These are phyloP conservation scores for Orbilia oligospora DNA, from an alignment of 2,329 filamentous ascomycete species.

Conservation along the genomic window DNA sequence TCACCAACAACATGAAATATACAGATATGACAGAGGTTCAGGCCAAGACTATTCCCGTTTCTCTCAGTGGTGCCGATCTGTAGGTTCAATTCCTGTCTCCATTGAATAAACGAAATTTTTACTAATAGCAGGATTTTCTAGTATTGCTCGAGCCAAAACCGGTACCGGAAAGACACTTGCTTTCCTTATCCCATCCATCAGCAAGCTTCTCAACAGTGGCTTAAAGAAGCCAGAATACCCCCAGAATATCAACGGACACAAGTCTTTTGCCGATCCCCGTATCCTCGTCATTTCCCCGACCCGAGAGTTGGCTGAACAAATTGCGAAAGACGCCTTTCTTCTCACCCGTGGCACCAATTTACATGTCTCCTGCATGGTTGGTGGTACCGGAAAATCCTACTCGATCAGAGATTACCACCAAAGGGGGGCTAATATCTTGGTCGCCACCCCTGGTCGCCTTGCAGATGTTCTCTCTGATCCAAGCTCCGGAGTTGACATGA, in stretches of 20 bases:
- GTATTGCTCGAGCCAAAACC: constrained; percentile 93
- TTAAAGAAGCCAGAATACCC: constrained; percentile 66
- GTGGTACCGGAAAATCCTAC: constrained; percentile 82
- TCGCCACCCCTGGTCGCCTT: constrained; percentile 90
- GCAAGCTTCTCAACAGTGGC: constrained; percentile 69
- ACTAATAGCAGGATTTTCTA: constrained; percentile 66
- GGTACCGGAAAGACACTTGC: constrained; percentile 97
- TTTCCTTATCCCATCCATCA: constrained; percentile 88
- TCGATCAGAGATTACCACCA: constrained; percentile 78
- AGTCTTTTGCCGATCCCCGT: constrained; percentile 73
- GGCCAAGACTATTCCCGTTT: constrained; percentile 82
- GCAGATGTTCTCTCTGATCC: constrained; percentile 83
- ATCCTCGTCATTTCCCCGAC: constrained; percentile 83
- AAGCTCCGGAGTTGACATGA: constrained; percentile 75
- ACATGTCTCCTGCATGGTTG: constrained; percentile 83
- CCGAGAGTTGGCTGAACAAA: constrained; percentile 84
- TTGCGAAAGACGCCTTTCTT: constrained; percentile 82
- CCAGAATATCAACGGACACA: constrained; percentile 58
- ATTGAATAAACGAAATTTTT: not conserved
- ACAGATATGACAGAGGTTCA: constrained; percentile 94
- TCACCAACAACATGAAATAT: constrained; percentile 81
- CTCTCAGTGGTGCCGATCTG: constrained; percentile 85
- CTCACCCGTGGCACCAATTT: constrained; percentile 77
- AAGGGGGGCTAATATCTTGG: constrained; percentile 87
- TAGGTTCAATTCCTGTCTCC: constrained; percentile 69